Conservation (phyloP, 2,329 filamentous ascomycete species). For the Teratosphaeria epicoccoides region DNA sequence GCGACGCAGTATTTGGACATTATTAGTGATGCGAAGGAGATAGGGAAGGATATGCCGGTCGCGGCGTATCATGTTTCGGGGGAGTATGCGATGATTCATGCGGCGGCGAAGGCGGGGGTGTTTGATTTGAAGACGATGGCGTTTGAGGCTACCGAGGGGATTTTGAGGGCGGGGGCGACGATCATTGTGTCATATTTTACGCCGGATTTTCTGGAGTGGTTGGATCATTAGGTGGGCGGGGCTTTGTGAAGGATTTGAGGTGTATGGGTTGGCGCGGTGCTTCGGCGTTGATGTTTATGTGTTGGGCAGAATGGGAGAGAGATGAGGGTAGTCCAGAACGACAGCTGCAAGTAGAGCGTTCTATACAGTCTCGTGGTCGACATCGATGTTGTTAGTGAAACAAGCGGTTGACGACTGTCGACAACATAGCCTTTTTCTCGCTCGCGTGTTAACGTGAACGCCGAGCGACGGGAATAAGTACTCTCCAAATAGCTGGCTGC, state of each 20-base stretch:
- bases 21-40: conserved; percentile 91
- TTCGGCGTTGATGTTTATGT: neutral
- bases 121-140: conserved; percentile 94
- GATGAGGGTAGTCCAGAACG: neutral
- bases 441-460: too few species aligned
- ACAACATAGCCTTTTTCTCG: too few species aligned
- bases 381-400: neutral
- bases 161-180: conserved; percentile 80
- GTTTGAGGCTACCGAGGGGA: conserved; percentile 87
- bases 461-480: too few species aligned
- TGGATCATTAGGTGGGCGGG: conserved; percentile 30
- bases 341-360: too few species aligned
- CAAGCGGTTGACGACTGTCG: too few species aligned
- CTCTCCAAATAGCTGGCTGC: too few species aligned
- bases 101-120: conserved; percentile 87
- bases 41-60: conserved; percentile 81
- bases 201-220: conserved; percentile 61
- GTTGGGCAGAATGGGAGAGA: too few species aligned
- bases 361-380: neutral
- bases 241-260: neutral
- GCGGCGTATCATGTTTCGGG: conserved; percentile 96
- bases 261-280: neutral
- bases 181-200: conserved; percentile 94
- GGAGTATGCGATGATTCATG: conserved; percentile 97
- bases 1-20: conserved; percentile 94